These are phyloP conservation scores for Dendrothele bispora DNA, from an alignment of 768 basidiomycete genomes.

Conservation along the genomic window DNA sequence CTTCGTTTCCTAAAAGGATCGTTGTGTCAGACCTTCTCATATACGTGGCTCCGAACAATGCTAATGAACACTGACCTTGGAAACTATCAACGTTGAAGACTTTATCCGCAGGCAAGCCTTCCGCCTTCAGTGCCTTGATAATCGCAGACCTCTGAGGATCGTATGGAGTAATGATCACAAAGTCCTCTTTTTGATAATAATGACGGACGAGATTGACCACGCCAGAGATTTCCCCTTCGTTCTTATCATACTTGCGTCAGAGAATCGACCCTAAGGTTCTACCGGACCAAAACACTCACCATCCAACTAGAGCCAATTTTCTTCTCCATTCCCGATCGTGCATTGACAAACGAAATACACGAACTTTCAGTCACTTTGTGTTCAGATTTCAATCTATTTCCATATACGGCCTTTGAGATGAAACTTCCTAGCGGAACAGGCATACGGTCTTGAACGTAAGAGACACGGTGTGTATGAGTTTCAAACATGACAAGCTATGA, in stretches of 20 bases:
- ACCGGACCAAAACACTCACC: constrained; percentile 25
- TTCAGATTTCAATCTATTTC: constrained; percentile 33
- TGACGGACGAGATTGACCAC: constrained; percentile 41
- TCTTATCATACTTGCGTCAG: constrained; percentile 37
- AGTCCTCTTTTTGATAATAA: constrained; percentile 37
- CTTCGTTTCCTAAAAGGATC: constrained; percentile 63
- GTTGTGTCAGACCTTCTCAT: too few species aligned
- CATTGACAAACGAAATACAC: constrained; percentile 48
- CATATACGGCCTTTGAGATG: constrained; percentile 47
- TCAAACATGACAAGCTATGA: neutral
- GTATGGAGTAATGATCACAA: constrained; percentile 54
- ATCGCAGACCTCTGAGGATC: constrained; percentile 51
- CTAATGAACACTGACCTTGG: constrained; percentile 52
- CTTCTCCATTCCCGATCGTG: constrained; percentile 34
- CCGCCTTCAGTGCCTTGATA: constrained; percentile 29
- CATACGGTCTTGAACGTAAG: constrained; percentile 53
- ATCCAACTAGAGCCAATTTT: constrained; percentile 42
- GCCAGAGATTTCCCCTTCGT: constrained; percentile 36
- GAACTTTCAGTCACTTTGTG: constrained; percentile 31
- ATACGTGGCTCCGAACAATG: neutral
- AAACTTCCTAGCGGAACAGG: constrained; percentile 48
- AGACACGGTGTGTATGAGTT: neutral
- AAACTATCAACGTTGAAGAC: constrained; percentile 59
- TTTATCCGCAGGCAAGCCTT: constrained; percentile 34
- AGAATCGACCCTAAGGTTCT: neutral